These are phyloP conservation scores for Xylaria sp. DNA, from an alignment of 2,329 filamentous ascomycete species.

Conservation along the genomic window DNA sequence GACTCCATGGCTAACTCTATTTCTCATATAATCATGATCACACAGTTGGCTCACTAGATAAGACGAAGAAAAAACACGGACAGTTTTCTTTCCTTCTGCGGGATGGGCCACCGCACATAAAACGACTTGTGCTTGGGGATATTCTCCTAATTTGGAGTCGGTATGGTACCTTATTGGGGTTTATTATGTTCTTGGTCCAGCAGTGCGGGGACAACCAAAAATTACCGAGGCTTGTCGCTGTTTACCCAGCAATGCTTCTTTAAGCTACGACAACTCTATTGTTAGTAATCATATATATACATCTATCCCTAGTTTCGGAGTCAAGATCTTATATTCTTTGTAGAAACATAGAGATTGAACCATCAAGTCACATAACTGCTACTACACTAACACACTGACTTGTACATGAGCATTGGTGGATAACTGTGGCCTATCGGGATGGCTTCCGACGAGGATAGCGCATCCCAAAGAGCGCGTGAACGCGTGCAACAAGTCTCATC, in stretches of 20 bases:
- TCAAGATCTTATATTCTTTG: background rate
- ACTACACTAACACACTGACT: background rate
- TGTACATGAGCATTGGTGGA: background rate
- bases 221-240: conserved; percentile 21
- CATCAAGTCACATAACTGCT: too few species aligned
- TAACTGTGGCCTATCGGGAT: conserved; percentile 10
- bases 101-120: background rate
- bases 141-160: background rate
- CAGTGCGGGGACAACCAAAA: conserved; percentile 19
- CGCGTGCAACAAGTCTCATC: conserved; percentile 35
- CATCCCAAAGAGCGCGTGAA: conserved; percentile 28
- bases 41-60: background rate
- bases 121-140: background rate
- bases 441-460: conserved; percentile 28
- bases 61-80: background rate
- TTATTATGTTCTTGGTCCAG: background rate
- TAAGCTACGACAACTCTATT: background rate
- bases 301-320: background rate
- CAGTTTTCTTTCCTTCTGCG: background rate
- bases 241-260: background rate
- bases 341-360: background rate
- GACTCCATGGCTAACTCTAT: background rate
- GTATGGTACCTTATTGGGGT: background rate
- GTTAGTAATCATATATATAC: background rate
- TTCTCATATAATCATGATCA: conserved; percentile 5